These are phyloP conservation scores for Capronia epimyces DNA, from an alignment of 2,329 filamentous ascomycete genomes.

Conservation along the genomic window DNA sequence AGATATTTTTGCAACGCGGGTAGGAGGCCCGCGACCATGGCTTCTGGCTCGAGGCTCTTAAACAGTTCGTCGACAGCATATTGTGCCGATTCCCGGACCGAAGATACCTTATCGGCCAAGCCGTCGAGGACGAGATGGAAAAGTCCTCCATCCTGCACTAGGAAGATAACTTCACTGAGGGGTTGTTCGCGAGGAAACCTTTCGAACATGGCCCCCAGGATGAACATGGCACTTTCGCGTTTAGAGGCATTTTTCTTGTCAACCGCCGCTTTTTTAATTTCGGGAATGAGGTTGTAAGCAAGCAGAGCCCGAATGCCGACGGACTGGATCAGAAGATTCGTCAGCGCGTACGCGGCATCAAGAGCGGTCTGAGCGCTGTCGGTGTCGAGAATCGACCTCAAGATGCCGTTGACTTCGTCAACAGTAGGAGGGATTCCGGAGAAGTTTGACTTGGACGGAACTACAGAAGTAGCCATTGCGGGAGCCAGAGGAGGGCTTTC, in stretches of 20 bases:
- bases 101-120: conserved; percentile 79
- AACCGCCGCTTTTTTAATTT: conserved; percentile 68
- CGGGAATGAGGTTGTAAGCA: conserved; percentile 57
- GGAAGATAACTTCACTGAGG: conserved; percentile 71
- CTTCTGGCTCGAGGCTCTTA: conserved; percentile 70
- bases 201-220: conserved; percentile 89
- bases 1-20: conserved; percentile 72
- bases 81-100: conserved; percentile 85
- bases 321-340: conserved; percentile 59
- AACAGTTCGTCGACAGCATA: conserved; percentile 92
- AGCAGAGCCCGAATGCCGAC: conserved; percentile 59
- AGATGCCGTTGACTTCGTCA: conserved; percentile 60
- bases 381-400: conserved; percentile 64
- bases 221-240: conserved; percentile 89
- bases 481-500: conserved; percentile 22
- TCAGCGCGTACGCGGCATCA: conserved; percentile 61
- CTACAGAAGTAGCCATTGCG: conserved; percentile 37
- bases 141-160: conserved; percentile 73
- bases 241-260: conserved; percentile 89
- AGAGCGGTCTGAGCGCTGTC: conserved; percentile 64
- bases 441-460: conserved; percentile 43
- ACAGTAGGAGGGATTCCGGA: conserved; percentile 52
- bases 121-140: conserved; percentile 72
- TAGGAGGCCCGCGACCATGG: conserved; percentile 74
- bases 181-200: conserved; percentile 72